These are phyloP conservation scores for Fusarium cicatricum DNA, from an alignment of 2,329 filamentous ascomycete species.

Conservation along the genomic window DNA sequence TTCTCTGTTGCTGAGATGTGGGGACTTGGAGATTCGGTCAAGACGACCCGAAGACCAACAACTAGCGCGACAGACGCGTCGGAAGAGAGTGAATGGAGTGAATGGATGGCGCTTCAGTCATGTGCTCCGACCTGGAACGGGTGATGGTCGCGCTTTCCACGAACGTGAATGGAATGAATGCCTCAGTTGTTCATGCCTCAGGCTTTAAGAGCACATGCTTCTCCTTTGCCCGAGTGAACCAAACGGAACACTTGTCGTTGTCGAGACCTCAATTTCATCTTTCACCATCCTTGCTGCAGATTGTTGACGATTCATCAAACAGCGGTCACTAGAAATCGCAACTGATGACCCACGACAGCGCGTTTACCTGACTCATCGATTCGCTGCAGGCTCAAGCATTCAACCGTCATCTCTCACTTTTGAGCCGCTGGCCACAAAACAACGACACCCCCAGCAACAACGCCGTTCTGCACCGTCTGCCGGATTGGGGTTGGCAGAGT, in stretches of 20 bases:
- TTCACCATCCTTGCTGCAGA: conserved; percentile 19
- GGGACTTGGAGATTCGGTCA: not conserved
- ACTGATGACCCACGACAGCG: not conserved
- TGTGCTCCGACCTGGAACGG: conserved; percentile 8
- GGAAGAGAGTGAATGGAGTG: not conserved
- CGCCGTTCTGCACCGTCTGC: conserved; percentile 34
- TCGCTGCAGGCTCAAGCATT: not conserved
- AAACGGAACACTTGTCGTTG: conserved; percentile 6
- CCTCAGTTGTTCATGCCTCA: conserved; percentile 14
- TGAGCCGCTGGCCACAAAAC: conserved; percentile 5
- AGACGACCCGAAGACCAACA: not conserved
- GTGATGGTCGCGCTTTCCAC: not conserved
- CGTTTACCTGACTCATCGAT: conserved; percentile 1
- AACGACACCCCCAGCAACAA: conserved; percentile 15
- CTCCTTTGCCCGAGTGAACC: conserved; percentile 8
- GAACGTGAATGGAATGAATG: not conserved
- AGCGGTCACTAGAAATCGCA: conserved; percentile 1
- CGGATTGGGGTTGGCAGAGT: conserved; percentile 26
- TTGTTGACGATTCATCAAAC: conserved; percentile 25
- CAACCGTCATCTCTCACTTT: conserved; percentile 21
- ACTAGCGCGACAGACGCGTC: conserved; percentile 31
- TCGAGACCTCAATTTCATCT: conserved; percentile 7
- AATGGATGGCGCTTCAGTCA: conserved; percentile 21
- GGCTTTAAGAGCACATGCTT: conserved; percentile 12
- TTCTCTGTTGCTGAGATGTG: not conserved